Evolutionary conservation across 208 protist species (phyloP), one percentile per base, ranked within the genome.

Genomic region (Acanthamoeba triangularis): DNA sequence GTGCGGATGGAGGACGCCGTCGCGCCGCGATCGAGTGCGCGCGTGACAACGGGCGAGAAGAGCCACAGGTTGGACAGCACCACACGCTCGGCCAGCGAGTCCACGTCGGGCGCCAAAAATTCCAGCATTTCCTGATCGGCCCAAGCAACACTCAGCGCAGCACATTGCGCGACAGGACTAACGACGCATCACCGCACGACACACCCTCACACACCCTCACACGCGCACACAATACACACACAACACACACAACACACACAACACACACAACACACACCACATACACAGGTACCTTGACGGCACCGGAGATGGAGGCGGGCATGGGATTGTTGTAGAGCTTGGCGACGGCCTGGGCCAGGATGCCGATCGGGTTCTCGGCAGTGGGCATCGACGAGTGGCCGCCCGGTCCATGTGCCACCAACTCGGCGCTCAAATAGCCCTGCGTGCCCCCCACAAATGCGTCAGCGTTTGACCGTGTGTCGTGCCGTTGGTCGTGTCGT

Each of bases 301-400:
- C 85, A 18, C 37, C 49, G 16, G 85, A 52, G 61, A 65, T 61
- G 85, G 47, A 52, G n/a, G 80, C 41, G 30, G 80, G 52, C 80
- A 63, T 88, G 25, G 80, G 5, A 8, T 52, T 82, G 72, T 54
- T 82, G 72, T 82, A n/a, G 37, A 82, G 37, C 41, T 49, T 82
- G n/a, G 72, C 72, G 72, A 91, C 30, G 4, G 95, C 96, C 25
- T 82, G 69, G 4, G 80, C 35, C 1, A 97, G 35, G 16, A 94
- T 78, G 37, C 74, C 96, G 49, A 97, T 96, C 8, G 90, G 59
- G 14, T 67, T 87, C 49, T 92, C 88, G 2, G 25, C 1, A 7
- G 90, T 90, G 37, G 96, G 95, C 56, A 96, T 92, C 3, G 95
- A 35, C 18, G 90, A 78, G 74, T 97, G 96, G 33, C 95, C 95